Conservation (phyloP, 202 grass and related monocot species). For the Zizania palustris region DNA sequence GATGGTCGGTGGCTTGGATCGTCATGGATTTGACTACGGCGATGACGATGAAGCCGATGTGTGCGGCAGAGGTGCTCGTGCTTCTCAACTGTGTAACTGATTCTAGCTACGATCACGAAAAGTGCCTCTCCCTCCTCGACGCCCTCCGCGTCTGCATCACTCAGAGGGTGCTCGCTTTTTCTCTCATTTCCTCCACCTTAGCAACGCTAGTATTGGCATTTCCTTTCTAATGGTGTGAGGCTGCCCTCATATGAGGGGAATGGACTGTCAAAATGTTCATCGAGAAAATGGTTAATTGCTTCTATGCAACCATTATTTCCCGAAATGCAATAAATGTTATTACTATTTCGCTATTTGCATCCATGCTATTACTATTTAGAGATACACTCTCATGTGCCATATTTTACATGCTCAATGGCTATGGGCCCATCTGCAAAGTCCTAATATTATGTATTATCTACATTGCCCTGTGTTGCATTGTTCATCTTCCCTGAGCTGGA, state of each 20-base stretch:
- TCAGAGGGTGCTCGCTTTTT: conserved; percentile 52
- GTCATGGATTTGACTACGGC: conserved; percentile 39
- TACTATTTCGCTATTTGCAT: too few species aligned
- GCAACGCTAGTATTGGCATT: neutral
- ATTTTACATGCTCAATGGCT: too few species aligned
- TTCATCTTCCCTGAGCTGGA: too few species aligned
- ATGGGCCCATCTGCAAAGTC: too few species aligned
- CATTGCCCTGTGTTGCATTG: too few species aligned
- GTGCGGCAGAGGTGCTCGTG: conserved; percentile 72
- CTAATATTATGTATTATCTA: too few species aligned
- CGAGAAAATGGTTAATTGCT: too few species aligned
- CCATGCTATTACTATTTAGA: too few species aligned
- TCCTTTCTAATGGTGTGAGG: neutral
- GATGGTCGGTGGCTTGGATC: conserved; percentile 29
- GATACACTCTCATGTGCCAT: too few species aligned
- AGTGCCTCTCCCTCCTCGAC: conserved; percentile 73
- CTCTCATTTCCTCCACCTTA: neutral
- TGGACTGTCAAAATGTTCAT: neutral
- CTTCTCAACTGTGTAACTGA: conserved; percentile 80
- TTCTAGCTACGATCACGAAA: conserved; percentile 67
- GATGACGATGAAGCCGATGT: conserved; percentile 62
- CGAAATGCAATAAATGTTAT: too few species aligned
- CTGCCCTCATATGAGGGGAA: neutral
- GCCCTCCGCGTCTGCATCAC: conserved; percentile 67
- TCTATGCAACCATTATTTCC: too few species aligned